phyloP scores from a whole-genome alignment of 495 filamentous ascomycete genomes.

The Penicillium subrubescens region DNA sequence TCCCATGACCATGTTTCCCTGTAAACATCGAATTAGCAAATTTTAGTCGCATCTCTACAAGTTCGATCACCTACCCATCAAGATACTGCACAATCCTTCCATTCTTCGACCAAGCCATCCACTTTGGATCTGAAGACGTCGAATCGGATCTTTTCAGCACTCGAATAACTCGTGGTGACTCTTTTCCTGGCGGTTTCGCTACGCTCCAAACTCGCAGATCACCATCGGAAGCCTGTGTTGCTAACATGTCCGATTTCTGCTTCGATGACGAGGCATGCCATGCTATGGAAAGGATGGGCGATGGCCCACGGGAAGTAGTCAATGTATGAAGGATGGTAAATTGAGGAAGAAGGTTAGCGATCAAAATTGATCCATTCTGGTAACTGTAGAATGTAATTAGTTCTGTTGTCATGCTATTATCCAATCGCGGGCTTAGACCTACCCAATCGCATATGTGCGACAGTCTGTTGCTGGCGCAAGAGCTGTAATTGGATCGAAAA shows the following conservation, averaged over 20 bases:
- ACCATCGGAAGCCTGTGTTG: constrained; percentile 86
- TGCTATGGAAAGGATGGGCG: constrained; percentile 83
- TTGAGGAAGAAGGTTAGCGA: constrained; percentile 84
- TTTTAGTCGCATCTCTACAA: not conserved
- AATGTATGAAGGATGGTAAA: constrained; percentile 96
- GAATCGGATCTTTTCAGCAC: constrained; percentile 80
- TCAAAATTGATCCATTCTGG: constrained; percentile 90
- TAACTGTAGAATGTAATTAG: constrained; percentile 59
- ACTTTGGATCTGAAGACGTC: constrained; percentile 74
- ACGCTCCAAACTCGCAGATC: constrained; percentile 97
- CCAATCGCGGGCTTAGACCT: constrained; percentile 25
- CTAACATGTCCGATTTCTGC: constrained; percentile 98
- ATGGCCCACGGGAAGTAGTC: constrained; percentile 77
- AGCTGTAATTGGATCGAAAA: constrained; percentile 90
- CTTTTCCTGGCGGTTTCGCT: constrained; percentile 75
- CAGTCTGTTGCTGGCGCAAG: constrained; percentile 91
- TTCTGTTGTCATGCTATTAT: not conserved
- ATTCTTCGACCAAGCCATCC: constrained; percentile 98
- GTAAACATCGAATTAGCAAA: constrained; percentile 3
- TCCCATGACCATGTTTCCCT: constrained; percentile 96
- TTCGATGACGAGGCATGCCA: constrained; percentile 98
- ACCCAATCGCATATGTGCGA: constrained; percentile 96
- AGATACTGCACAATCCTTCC: constrained; percentile 91
- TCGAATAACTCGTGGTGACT: constrained; percentile 81
- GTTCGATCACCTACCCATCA: constrained; percentile 69